Evolutionary conservation across 2,329 filamentous ascomycete species (phyloP).

Genomic region (Shiraia sp.): DNA sequence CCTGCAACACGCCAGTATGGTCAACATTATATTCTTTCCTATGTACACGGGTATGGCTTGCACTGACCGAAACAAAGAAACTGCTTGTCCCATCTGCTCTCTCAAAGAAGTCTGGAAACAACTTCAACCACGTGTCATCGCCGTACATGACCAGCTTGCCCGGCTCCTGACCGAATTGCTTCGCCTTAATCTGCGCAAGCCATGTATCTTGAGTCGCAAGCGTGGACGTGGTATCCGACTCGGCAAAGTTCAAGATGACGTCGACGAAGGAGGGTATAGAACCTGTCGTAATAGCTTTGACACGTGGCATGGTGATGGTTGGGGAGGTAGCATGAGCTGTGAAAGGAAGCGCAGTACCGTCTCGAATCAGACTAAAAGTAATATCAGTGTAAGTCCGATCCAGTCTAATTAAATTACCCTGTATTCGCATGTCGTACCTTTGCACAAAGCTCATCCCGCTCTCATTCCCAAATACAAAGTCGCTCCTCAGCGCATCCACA

Average conservation of each 20-base stretch:
- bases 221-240: constrained; percentile 88
- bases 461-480: constrained; percentile 83
- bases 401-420: background rate
- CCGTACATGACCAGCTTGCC: constrained; percentile 90
- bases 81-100: constrained; percentile 91
- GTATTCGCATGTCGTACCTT: constrained; percentile 58
- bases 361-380: constrained; percentile 71
- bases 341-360: constrained; percentile 84
- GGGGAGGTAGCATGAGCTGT: constrained; percentile 95
- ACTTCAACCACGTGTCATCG: constrained; percentile 96
- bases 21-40: constrained; percentile 37
- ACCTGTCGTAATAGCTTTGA: constrained; percentile 96
- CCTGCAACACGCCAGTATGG: constrained; percentile 56
- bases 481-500: constrained; percentile 84
- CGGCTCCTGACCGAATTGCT: constrained; percentile 43
- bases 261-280: constrained; percentile 98
- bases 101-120: constrained; percentile 88
- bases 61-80: constrained; percentile 92
- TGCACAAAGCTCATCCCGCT: constrained; percentile 90
- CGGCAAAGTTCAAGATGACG: constrained; percentile 93
- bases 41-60: constrained; percentile 30
- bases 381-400: background rate
- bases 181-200: constrained; percentile 85
- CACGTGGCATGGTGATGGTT: constrained; percentile 95
- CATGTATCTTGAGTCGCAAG: constrained; percentile 91